phyloP scores from a whole-genome alignment of 2,329 filamentous ascomycete species.

The Exophiala aquamarina region DNA sequence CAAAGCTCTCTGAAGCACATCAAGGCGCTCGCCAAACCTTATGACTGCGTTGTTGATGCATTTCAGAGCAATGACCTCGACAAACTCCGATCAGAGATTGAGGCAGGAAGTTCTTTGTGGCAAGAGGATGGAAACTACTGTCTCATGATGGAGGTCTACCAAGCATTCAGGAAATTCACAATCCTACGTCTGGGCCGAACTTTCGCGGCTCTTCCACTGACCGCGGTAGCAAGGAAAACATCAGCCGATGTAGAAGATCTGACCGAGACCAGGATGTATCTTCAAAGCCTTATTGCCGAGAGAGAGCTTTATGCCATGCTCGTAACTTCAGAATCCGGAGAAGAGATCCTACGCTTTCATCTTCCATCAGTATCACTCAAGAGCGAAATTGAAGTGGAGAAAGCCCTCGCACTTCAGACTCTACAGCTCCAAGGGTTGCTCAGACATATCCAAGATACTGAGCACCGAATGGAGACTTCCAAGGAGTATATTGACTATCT shows the following conservation, averaged over 20 bases:
- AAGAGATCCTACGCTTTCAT: conserved; percentile 55
- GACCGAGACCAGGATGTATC: conserved; percentile 34
- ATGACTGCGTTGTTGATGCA: conserved; percentile 66
- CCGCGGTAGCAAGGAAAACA: conserved; percentile 43
- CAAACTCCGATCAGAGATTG: conserved; percentile 64
- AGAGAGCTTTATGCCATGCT: conserved; percentile 54
- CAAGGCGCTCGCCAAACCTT: conserved; percentile 63
- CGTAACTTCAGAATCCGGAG: conserved; percentile 40
- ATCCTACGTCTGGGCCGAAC: conserved; percentile 71
- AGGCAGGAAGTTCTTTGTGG: conserved; percentile 62
- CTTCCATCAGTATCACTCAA: conserved; percentile 36
- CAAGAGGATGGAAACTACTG: conserved; percentile 69
- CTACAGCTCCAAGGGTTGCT: conserved; percentile 52
- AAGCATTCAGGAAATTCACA: conserved; percentile 72
- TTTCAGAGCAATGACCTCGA: conserved; percentile 63
- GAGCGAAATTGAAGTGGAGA: conserved; percentile 37
- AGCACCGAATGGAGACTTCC: conserved; percentile 56
- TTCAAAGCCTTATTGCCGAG: conserved; percentile 49
- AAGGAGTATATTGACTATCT: conserved; percentile 59
- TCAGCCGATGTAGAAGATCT: conserved; percentile 30
- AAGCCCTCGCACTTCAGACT: conserved; percentile 51
- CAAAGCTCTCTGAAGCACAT: conserved; percentile 56
- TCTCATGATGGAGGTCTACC: conserved; percentile 68
- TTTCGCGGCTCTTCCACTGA: conserved; percentile 64
- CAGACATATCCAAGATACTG: conserved; percentile 53